Evolutionary conservation across 257 asterid genomes (phyloP).

Genomic region (Euphrasia confusa): DNA sequence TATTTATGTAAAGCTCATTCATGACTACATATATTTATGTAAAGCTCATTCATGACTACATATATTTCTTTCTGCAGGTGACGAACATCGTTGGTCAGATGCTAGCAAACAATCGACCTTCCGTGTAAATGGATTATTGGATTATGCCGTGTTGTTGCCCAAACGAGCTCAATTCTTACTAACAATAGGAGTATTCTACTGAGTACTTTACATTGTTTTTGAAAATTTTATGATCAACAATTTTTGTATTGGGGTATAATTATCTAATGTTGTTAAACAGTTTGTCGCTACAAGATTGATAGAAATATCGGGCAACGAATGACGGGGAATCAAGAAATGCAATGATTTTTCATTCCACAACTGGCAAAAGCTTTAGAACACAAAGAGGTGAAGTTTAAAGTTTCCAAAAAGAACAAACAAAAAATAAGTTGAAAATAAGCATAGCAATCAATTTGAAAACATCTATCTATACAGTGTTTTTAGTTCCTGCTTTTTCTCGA

Average conservation of each 20-base stretch:
- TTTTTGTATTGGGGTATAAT: not conserved
- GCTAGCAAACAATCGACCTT: constrained; percentile 66
- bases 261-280: not conserved
- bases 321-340: not conserved
- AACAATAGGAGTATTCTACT: too few species aligned
- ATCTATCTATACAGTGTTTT: constrained; percentile 28
- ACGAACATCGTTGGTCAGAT: constrained; percentile 86
- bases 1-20: not conserved
- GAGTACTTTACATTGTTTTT: not conserved
- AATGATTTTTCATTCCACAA: constrained; percentile 27
- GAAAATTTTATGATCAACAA: not conserved
- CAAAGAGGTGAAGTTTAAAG: constrained; percentile 20
- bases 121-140: constrained; percentile 41
- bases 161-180: constrained; percentile 16
- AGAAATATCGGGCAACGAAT: too few species aligned
- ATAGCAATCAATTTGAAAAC: constrained; percentile 24
- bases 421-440: constrained; percentile 17
- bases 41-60: constrained; percentile 13
- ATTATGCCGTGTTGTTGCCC: constrained; percentile 23
- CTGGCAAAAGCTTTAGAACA: constrained; percentile 8
- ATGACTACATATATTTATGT: constrained; percentile 21
- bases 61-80: constrained; percentile 52
- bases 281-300: too few species aligned
- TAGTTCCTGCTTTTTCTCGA: constrained; percentile 45
- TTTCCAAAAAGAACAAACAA: not conserved